phyloP scores from a whole-genome alignment of 2,329 filamentous ascomycete species.

The Albifimbria verrucaria region DNA sequence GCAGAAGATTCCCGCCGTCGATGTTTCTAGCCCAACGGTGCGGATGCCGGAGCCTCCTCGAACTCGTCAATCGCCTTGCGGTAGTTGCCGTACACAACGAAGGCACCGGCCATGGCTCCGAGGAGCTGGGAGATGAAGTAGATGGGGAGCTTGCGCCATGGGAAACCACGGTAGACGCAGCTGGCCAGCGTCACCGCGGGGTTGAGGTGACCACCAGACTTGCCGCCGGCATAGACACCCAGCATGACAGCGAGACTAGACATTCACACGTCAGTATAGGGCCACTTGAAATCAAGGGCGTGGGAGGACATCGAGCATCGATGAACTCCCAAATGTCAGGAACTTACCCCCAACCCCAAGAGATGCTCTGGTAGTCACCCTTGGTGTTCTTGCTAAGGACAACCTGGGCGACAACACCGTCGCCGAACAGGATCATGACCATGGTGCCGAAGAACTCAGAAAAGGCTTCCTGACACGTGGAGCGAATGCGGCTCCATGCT shows the following conservation, averaged over 20 bases:
- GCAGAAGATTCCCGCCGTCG: slow-evolving; percentile 69
- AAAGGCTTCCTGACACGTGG: slow-evolving; percentile 53
- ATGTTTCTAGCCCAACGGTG: slow-evolving; percentile 56
- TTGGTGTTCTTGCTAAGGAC: slow-evolving; percentile 49
- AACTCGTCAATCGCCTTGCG: slow-evolving; percentile 61
- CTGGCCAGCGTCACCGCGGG: slow-evolving; percentile 69
- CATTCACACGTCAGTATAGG: slow-evolving; percentile 6
- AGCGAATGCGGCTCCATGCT: slow-evolving; percentile 51
- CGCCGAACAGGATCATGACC: slow-evolving; percentile 65
- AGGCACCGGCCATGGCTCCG: slow-evolving; percentile 61
- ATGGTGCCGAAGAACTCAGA: slow-evolving; percentile 68
- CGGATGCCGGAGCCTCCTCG: slow-evolving; percentile 59
- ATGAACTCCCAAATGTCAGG: no score
- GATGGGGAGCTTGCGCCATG: slow-evolving; percentile 67
- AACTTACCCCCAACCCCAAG: slow-evolving; percentile 47
- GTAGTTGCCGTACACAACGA: slow-evolving; percentile 62
- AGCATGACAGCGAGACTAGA: slow-evolving; percentile 64
- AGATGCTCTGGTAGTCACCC: slow-evolving; percentile 48
- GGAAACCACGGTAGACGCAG: slow-evolving; percentile 65
- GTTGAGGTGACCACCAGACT: slow-evolving; percentile 66
- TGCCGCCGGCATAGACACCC: slow-evolving; percentile 62
- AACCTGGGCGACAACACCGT: slow-evolving; percentile 70
- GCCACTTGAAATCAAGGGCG: no score
- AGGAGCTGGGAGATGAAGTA: slow-evolving; percentile 65
- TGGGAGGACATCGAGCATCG: no score